These are phyloP conservation scores for Fusarium humuli DNA, from an alignment of 2,329 filamentous ascomycete species.

Conservation along the genomic window DNA sequence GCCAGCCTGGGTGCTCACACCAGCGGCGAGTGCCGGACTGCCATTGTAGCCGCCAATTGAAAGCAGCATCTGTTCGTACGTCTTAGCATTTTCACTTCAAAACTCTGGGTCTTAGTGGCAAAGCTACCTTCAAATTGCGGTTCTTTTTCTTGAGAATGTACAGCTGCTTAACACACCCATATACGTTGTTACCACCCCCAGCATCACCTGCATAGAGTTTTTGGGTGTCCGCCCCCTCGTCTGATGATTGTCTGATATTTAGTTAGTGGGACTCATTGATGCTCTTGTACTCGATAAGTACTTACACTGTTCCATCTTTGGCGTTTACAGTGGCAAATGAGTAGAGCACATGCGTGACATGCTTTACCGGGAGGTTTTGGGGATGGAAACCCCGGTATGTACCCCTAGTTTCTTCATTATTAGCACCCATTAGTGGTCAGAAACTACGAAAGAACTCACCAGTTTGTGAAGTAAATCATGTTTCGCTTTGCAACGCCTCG, in stretches of 20 bases:
- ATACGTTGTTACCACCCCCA: constrained; percentile 74
- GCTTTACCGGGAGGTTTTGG: constrained; percentile 72
- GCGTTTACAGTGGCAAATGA: constrained; percentile 61
- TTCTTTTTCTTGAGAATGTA: constrained; percentile 80
- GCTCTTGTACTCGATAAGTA: background rate
- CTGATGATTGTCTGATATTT: constrained; percentile 36
- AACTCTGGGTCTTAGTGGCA: background rate
- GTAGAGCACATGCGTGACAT: constrained; percentile 80
- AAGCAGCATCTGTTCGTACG: constrained; percentile 18
- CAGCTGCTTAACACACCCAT: constrained; percentile 82
- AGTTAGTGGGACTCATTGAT: background rate
- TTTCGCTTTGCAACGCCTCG: constrained; percentile 49
- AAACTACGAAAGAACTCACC: constrained; percentile 51
- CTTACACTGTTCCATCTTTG: constrained; percentile 60
- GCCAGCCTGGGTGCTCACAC: constrained; percentile 70
- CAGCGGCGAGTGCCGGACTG: constrained; percentile 62
- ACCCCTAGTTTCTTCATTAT: constrained; percentile 60
- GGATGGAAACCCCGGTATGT: constrained; percentile 81
- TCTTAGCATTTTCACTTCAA: constrained; percentile 16
- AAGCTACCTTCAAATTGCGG: constrained; percentile 75
- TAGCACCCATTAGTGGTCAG: background rate
- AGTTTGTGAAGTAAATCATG: constrained; percentile 66
- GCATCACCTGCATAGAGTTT: constrained; percentile 76
- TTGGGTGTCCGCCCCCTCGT: constrained; percentile 63
- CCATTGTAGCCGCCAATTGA: constrained; percentile 81